Percentiles rank a stretch among this genome's conserved stretches.
Evolutionary conservation across 2,329 filamentous ascomycete species (phyloP).

Genomic region (Trichoderma harzianum): DNA sequence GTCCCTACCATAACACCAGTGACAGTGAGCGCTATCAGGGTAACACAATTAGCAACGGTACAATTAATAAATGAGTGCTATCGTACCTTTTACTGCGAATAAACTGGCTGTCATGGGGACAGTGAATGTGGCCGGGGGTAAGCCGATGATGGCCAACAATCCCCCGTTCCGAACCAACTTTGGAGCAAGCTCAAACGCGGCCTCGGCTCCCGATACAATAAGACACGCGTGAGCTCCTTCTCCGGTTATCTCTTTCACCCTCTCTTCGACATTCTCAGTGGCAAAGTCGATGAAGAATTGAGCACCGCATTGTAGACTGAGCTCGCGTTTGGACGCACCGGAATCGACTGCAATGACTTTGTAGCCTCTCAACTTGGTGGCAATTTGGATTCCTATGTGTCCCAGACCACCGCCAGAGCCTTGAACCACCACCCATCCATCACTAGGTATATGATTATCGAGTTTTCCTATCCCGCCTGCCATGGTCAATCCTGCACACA

Average conservation of each 20-base stretch:
- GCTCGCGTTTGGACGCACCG: constrained; percentile 22
- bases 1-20: constrained; percentile 19
- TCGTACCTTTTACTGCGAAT: constrained; percentile 23
- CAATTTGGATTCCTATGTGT: constrained; percentile 34
- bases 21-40: constrained; percentile 12
- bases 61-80: neutral
- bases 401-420: constrained; percentile 34
- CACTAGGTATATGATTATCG: constrained; percentile 18
- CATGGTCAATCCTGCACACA: constrained; percentile 35
- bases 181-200: constrained; percentile 26
- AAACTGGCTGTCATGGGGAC: constrained; percentile 26
- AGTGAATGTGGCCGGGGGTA: constrained; percentile 28
- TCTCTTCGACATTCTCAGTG: constrained; percentile 23
- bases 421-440: constrained; percentile 30
- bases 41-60: neutral
- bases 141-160: constrained; percentile 25
- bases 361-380: constrained; percentile 21
- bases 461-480: constrained; percentile 26
- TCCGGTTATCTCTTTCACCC: constrained; percentile 24
- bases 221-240: constrained; percentile 30
- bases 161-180: constrained; percentile 27
- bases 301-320: constrained; percentile 26
- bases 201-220: constrained; percentile 28
- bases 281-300: constrained; percentile 29
- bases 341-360: constrained; percentile 32